Evolutionary conservation across 2,329 filamentous ascomycete genomes (phyloP).

Genomic region (Colletotrichum filicis): DNA sequence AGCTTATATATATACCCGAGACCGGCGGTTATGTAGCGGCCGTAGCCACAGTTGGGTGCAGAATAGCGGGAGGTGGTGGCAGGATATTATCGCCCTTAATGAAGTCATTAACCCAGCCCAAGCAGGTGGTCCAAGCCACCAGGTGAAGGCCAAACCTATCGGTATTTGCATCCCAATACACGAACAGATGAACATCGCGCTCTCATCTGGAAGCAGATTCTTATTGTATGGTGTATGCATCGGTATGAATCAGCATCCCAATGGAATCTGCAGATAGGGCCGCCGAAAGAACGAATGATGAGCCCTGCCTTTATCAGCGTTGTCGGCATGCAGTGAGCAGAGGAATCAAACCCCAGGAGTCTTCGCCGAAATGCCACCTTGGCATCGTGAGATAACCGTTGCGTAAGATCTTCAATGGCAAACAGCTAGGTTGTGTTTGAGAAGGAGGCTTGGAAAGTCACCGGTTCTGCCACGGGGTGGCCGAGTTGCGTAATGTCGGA

Average conservation of each 20-base stretch:
- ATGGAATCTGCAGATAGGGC: not conserved
- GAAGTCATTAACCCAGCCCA: not conserved
- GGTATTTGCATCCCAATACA: not conserved
- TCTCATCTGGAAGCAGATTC: not conserved
- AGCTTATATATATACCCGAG: too few relatives aligned
- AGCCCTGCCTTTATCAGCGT: not conserved
- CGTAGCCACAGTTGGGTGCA: too few relatives aligned
- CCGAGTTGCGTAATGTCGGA: conserved; percentile 16
- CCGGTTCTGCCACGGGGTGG: not conserved
- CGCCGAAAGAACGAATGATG: not conserved
- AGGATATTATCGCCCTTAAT: too few relatives aligned
- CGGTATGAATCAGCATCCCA: not conserved
- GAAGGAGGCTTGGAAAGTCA: not conserved
- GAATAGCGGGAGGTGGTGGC: too few relatives aligned
- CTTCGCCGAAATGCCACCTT: not conserved
- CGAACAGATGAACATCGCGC: not conserved
- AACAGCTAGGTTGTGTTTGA: not conserved
- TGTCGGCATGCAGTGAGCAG: not conserved
- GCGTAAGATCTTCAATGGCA: not conserved
- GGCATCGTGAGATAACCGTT: not conserved
- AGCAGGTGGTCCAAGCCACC: not conserved
- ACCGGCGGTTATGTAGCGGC: too few relatives aligned
- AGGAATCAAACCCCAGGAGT: not conserved
- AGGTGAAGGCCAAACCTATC: not conserved
- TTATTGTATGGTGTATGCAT: too few relatives aligned